Base-by-base conservation (phyloP, 2,329 filamentous ascomycete species). In the Knufia fluminis region DNA sequence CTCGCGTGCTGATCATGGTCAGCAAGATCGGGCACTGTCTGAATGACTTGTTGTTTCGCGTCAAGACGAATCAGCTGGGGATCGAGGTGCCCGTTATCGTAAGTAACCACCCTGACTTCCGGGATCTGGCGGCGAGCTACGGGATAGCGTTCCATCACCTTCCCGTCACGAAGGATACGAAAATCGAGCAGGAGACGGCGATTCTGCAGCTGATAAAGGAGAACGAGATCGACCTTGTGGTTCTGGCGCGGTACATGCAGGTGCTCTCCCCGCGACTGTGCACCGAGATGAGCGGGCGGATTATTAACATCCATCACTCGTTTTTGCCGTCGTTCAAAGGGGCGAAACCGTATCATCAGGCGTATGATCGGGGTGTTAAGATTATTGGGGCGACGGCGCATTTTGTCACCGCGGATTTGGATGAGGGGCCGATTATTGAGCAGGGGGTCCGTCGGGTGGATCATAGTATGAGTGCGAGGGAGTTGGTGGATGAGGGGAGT, bases 241-340 rank as follows among this genome's bases (percentile, higher is more conserved):
- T 92, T 1, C 72, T 92, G 41, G 86, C 86, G 4, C 80, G 86
- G 52, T 92, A 92, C 71, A 92, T 92, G 86, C 86, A 92, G 70
- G 85, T 92, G 26, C 75, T 92, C 9, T 85, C 81, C 19, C 85
- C 85, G 0, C 77, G 69, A 7, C 72, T 92, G 35, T 92, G 86
- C 71, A 70, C 75, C 51, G 85, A 79, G 60, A 90, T 92, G 85
- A 84, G 80, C 45, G 86, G 86, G 51, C 82, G 80, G 64, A 92
- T 92, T 70, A 91, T 92, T 82, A 92, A 92, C 71, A 91, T 92
- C 68, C 86, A 92, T 71, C 86, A 92, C 71, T 84, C 79, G 58
- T 92, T 92, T 78, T 66, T 92, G 74, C 86, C 86, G 0, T 83
- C 78, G 8, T 92, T 92, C 78, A 92, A 92, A 75, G 86, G 86